These are phyloP conservation scores for Exserohilum rostratum DNA, from an alignment of 2,329 filamentous ascomycete genomes.

Conservation along the genomic window DNA sequence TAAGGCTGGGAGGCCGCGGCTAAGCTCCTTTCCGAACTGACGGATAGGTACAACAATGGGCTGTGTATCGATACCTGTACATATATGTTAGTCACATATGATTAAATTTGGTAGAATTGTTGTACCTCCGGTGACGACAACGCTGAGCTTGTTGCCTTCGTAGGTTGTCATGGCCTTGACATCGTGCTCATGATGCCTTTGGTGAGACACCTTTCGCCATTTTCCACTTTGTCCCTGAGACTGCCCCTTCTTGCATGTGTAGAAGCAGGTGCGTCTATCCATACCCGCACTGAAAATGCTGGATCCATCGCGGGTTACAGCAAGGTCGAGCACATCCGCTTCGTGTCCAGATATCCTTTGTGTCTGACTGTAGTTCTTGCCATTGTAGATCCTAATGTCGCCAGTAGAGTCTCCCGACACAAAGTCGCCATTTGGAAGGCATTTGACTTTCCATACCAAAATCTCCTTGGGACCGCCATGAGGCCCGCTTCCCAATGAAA, in stretches of 20 bases:
- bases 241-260: conserved; percentile 58
- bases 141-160: conserved; percentile 80
- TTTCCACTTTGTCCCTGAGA: conserved; percentile 51
- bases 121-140: conserved; percentile 88
- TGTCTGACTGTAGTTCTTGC: conserved; percentile 84
- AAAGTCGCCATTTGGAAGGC: conserved; percentile 84
- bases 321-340: conserved; percentile 89
- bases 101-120: background rate
- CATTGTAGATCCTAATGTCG: conserved; percentile 91
- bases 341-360: conserved; percentile 87
- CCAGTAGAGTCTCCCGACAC: conserved; percentile 95
- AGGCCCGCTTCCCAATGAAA: conserved; percentile 83
- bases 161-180: conserved; percentile 94
- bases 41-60: conserved; percentile 82
- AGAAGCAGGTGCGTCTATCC: conserved; percentile 84
- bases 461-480: conserved; percentile 80
- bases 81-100: background rate
- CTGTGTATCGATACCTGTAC: conserved; percentile 78
- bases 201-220: conserved; percentile 87
- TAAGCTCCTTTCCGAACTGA: conserved; percentile 78
- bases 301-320: conserved; percentile 77
- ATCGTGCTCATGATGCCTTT: conserved; percentile 89
- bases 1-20: conserved; percentile 80
- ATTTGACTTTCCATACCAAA: conserved; percentile 92
- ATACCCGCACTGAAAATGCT: conserved; percentile 89